These are phyloP conservation scores for Strobilomyces confusus DNA, from an alignment of 768 basidiomycete genomes.

Conservation along the genomic window DNA sequence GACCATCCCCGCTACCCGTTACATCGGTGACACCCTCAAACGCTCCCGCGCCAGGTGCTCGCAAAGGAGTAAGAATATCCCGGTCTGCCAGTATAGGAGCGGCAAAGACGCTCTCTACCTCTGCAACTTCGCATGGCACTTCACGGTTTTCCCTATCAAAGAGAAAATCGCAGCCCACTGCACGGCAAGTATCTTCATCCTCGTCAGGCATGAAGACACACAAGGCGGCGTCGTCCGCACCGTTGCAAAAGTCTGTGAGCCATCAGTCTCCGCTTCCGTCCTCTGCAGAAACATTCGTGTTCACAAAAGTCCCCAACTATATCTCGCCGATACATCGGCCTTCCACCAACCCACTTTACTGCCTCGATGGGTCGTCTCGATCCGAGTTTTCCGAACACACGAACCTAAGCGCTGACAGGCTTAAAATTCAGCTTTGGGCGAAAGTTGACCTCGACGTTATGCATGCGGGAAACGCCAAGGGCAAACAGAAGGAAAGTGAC, in stretches of 20 bases:
- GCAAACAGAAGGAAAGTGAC: slow-evolving; percentile 42
- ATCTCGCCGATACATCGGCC: slow-evolving; percentile 77
- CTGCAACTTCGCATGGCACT: slow-evolving; percentile 2
- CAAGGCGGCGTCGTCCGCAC: slow-evolving; percentile 20
- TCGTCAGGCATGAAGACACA: slow-evolving; percentile 19
- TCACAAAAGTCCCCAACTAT: slow-evolving; percentile 51
- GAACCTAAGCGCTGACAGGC: slow-evolving; percentile 46
- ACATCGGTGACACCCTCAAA: too few relatives aligned
- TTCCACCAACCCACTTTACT: slow-evolving; percentile 79
- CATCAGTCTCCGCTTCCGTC: slow-evolving; percentile 23
- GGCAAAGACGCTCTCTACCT: slow-evolving; percentile 13
- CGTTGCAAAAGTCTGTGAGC: slow-evolving; percentile 23
- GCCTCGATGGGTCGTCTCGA: slow-evolving; percentile 48
- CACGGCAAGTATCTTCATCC: slow-evolving; percentile 19
- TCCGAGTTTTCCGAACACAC: slow-evolving; percentile 53
- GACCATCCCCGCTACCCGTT: too few relatives aligned
- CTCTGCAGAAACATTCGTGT: slow-evolving; percentile 9
- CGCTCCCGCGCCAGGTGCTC: too few relatives aligned
- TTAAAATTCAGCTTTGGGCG: slow-evolving; percentile 62
- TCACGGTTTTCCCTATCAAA: slow-evolving; percentile 13
- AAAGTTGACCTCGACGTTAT: slow-evolving; percentile 29
- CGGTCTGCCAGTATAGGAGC: slow-evolving; percentile 16
- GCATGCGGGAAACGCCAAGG: slow-evolving; percentile 31
- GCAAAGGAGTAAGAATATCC: slow-evolving; percentile 7
- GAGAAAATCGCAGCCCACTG: slow-evolving; percentile 14